A percentile compares a stretch with the other conserved stretches of the same genome.
Evolutionary conservation across 441 rosid genomes (phyloP).

Genomic region (Macaranga tanarius): DNA sequence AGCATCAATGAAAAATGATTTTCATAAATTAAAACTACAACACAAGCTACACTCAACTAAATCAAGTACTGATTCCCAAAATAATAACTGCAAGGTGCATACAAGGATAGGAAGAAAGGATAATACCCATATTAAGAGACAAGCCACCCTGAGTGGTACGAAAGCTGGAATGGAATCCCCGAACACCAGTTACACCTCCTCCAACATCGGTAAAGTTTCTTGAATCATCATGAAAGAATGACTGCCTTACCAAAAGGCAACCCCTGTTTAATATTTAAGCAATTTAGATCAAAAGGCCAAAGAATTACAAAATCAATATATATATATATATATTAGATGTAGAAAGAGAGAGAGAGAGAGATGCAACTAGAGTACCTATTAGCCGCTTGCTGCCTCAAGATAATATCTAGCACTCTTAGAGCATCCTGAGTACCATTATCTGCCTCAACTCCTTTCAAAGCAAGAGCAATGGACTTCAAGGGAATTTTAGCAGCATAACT

Average conservation of each 20-base stretch:
- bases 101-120: neutral
- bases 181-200: conserved; percentile 62
- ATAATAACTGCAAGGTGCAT: conserved; percentile 6
- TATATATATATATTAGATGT: neutral
- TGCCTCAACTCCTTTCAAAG: conserved; percentile 47
- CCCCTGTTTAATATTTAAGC: conserved; percentile 45
- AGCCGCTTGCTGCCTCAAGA: conserved; percentile 85
- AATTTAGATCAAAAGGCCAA: conserved; percentile 23
- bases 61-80: neutral
- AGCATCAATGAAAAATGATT: conserved; percentile 9
- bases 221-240: conserved; percentile 69
- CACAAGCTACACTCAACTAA: conserved; percentile 6
- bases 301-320: neutral
- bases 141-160: conserved; percentile 81
- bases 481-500: conserved; percentile 65
- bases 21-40: neutral
- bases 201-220: conserved; percentile 56
- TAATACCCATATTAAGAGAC: conserved; percentile 77
- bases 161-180: conserved; percentile 89
- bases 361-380: conserved; percentile 43
- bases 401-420: conserved; percentile 74
- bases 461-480: conserved; percentile 47
- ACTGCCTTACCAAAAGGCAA: conserved; percentile 86
- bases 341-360: neutral
- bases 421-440: conserved; percentile 60